These are phyloP conservation scores for Furcasterigmium furcatum DNA, from an alignment of 2,329 filamentous ascomycete species.

Conservation along the genomic window DNA sequence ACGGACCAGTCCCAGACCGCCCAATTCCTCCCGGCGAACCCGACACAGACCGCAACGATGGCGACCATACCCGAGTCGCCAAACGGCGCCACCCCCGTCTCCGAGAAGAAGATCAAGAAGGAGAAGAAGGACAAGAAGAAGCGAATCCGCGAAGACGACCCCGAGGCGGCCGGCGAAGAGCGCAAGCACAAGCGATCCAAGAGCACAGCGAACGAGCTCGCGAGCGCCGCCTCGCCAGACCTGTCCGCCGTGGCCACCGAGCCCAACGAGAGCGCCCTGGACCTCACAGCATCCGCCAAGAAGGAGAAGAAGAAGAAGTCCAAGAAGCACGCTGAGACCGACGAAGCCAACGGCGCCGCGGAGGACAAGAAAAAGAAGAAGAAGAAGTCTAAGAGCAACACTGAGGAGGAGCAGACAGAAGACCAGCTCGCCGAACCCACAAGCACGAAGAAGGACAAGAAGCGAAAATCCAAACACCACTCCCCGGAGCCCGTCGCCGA, in stretches of 20 bases:
- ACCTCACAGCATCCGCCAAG: slow-evolving; percentile 26
- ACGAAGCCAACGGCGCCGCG: background rate
- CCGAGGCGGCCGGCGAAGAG: slow-evolving; percentile 28
- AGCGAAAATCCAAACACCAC: slow-evolving; percentile 20
- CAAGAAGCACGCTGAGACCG: slow-evolving; percentile 3
- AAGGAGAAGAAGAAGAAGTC: slow-evolving; percentile 25
- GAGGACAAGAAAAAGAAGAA: slow-evolving; percentile 21
- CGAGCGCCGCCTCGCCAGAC: slow-evolving; percentile 6
- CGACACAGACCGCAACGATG: slow-evolving; percentile 19
- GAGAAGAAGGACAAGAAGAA: slow-evolving; percentile 36
- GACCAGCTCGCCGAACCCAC: background rate
- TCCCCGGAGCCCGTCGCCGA: slow-evolving; percentile 20
- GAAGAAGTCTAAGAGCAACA: slow-evolving; percentile 24
- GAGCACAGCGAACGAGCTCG: slow-evolving; percentile 24
- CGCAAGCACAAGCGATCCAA: slow-evolving; percentile 49
- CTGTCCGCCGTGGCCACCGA: slow-evolving; percentile 13
- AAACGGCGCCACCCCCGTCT: slow-evolving; percentile 23
- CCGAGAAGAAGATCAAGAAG: slow-evolving; percentile 37
- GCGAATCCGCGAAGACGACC: slow-evolving; percentile 40
- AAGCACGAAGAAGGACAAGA: slow-evolving; percentile 20
- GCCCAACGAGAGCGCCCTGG: slow-evolving; percentile 17
- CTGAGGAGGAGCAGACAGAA: slow-evolving; percentile 13
- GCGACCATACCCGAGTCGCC: slow-evolving; percentile 25
- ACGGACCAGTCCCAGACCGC: background rate
- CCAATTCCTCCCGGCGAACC: slow-evolving; percentile 5